Evolutionary conservation across 1,284 basidiomycete species (phyloP), one percentile per base, ranked within the genome.

Genomic region (Malassezia caprae): DNA sequence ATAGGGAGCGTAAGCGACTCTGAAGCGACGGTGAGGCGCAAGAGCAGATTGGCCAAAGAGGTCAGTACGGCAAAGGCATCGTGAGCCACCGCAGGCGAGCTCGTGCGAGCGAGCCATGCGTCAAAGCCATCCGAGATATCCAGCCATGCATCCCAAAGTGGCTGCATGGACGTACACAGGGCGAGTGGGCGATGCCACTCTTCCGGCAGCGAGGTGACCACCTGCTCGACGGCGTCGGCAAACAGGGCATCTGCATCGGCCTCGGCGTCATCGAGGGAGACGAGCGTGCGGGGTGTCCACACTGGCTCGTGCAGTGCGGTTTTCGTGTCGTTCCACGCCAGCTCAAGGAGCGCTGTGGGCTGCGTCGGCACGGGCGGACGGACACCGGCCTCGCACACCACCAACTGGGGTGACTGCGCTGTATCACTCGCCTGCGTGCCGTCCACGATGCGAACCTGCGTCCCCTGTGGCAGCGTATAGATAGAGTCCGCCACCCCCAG

Each of bases 201-300:
- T 5, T 17, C 35, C 4, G 19, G 32, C 1, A 48, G 31, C 8
- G 48, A 12, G 15, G 21, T 28, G 17, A 51, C 31, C 23, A 43
- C 24, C 28, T 26, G 26, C 8, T 32, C 40, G 1, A 43, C 11
- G 4, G 49, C 49, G 8, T 42, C 23, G 40, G 26, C 26, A 23
- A 56, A 51, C 27, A 44, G 17, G 23, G 26, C 30, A 39, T 56
- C 54, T 4, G 45, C 40, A 32, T 51, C 44, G 23, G 24, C 21
- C 27, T 30, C n/a, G 13, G 54, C 47, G 8, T 51, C 42, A 28
- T 56, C 48, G 17, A 56, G 48, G 1, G 39, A 12, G 13, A 56
- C 23, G 19, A 40, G 34, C 24, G 19, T 15, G 6, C 31, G 23
- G 15, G 39, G 26, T 30, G 15, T 7, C 46, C 47, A 55, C 12